Evolutionary conservation across 2,329 filamentous ascomycete species (phyloP).

Genomic region (Ophioceras dolichostomum): DNA sequence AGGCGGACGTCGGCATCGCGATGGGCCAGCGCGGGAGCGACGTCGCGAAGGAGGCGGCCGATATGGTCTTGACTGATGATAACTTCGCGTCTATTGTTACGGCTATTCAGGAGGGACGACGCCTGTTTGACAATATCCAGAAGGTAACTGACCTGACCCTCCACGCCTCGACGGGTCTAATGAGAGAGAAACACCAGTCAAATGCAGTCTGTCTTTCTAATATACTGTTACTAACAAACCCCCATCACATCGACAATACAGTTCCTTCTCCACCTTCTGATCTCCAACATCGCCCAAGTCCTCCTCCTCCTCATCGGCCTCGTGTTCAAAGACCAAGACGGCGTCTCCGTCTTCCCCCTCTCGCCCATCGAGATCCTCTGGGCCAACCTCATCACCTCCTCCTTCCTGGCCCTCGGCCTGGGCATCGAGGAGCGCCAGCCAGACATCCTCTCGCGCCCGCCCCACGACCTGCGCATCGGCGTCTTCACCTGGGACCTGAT

Average conservation of each 20-base stretch:
- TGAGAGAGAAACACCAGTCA: too few relatives aligned
- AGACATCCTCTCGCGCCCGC: conserved; percentile 49
- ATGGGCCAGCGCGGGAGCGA: conserved; percentile 49
- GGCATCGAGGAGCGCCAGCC: conserved; percentile 50
- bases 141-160: too few relatives aligned
- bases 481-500: conserved; percentile 48
- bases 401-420: conserved; percentile 54
- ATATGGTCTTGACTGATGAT: conserved; percentile 56
- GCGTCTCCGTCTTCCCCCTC: conserved; percentile 52
- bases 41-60: conserved; percentile 52
- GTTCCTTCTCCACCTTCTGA: conserved; percentile 28
- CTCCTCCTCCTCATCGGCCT: conserved; percentile 44
- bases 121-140: conserved; percentile 55
- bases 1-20: conserved; percentile 54
- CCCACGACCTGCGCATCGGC: conserved; percentile 38
- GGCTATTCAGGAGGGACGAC: conserved; percentile 52
- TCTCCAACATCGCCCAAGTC: conserved; percentile 51
- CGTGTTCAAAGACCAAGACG: conserved; percentile 46
- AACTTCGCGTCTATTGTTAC: conserved; percentile 61
- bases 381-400: conserved; percentile 60
- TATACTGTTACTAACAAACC: too few relatives aligned
- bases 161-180: too few relatives aligned
- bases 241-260: too few relatives aligned
- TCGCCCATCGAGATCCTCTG: conserved; percentile 57
- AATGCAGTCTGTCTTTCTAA: neutral